These are phyloP conservation scores for Candida easanensis DNA, from an alignment of 805 yeast species.

Conservation along the genomic window DNA sequence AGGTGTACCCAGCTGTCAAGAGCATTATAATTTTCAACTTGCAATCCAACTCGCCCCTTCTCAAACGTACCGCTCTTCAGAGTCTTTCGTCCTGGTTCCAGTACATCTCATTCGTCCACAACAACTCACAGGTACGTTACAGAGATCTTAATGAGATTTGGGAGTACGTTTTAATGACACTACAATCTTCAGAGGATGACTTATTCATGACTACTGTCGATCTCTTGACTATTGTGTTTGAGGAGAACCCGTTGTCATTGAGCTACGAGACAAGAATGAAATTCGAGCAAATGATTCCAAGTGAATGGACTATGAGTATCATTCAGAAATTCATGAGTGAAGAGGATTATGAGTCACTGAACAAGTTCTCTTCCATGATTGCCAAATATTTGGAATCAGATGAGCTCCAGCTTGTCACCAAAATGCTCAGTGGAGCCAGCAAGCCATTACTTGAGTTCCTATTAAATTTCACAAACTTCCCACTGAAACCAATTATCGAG, in stretches of 20 bases:
- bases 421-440: constrained; percentile 33
- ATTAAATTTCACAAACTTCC: constrained; percentile 51
- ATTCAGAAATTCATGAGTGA: constrained; percentile 33
- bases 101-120: constrained; percentile 37
- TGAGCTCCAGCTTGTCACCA: constrained; percentile 39
- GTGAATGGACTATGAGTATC: constrained; percentile 43
- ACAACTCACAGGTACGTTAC: constrained; percentile 21
- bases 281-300: constrained; percentile 35
- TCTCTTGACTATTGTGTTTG: constrained; percentile 22
- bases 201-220: constrained; percentile 14
- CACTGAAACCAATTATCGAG: constrained; percentile 55
- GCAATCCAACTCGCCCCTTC: constrained; percentile 10
- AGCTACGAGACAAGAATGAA: constrained; percentile 18
- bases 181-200: constrained; percentile 15
- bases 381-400: constrained; percentile 48
- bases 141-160: constrained; percentile 21
- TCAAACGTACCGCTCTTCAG: constrained; percentile 27
- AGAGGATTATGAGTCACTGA: constrained; percentile 36
- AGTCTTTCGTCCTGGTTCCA: constrained; percentile 35
- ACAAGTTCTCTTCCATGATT: constrained; percentile 43
- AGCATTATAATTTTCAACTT: constrained; percentile 14
- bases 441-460: constrained; percentile 45
- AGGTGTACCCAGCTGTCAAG: constrained; percentile 34
- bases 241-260: constrained; percentile 29
- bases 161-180: constrained; percentile 13